Evolutionary conservation across 345 rosid genomes (phyloP), one percentile per base, ranked within the genome.

Genomic region (Chamaenerion angustifolium): DNA sequence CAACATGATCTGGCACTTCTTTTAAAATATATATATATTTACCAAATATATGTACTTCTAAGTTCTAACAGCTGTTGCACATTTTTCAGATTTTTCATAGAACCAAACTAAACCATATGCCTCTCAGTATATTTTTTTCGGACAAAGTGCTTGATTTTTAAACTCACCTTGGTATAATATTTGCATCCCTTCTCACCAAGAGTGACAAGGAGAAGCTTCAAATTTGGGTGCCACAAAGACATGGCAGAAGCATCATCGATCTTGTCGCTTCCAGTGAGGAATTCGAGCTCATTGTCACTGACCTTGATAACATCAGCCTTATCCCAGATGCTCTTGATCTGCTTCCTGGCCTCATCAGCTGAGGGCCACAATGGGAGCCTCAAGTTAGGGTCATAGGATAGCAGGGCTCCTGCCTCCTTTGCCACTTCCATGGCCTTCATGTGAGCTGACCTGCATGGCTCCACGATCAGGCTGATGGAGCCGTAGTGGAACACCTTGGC

Each of bases 371-470:
- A 44, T 5, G 96, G 94, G n/a, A 93, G 72, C 52, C 99, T 71
- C 45, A 93, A 71, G 65, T 93, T 93, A 1, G 99, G 99, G 60
- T 93, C 99, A 31, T 88, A 93, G 1, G 99, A 93, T 1, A 93
- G 88, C 54, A 93, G 63, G 2, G 95, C 96, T 12, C 96, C 99
- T 0, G 94, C 83, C 2, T 85, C 76, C 55, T 75, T 88, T 12
- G 99, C 99, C 56, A 66, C 99, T 55, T 80, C 75, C 94, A 93
- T 93, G 18, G 99, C 99, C 64, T 77, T 78, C 14, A 88, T 16
- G 27, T 93, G 99, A 0, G 96, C 99, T 3, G 95, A 85, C 67
- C 99, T 49, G 68, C 99, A 93, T 59, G 99, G 99, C 82, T 93
- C 96, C 65, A 88, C 96, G 2, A 92, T 92, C 77, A 92, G 73